Conservation (phyloP, 257 asterid genomes). For the Scutellaria minor region DNA sequence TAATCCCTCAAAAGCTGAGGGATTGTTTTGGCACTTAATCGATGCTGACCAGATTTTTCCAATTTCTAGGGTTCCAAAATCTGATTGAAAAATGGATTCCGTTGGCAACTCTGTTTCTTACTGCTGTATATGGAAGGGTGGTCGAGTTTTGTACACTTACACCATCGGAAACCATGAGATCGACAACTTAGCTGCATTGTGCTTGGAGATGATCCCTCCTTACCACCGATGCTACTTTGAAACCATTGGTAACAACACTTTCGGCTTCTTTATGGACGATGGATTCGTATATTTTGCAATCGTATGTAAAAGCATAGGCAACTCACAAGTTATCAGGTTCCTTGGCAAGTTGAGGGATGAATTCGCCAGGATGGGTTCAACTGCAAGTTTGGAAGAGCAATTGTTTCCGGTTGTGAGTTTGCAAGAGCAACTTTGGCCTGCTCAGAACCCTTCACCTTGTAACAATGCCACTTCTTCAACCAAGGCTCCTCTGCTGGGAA, state of each 20-base stretch:
- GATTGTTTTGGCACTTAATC: constrained; percentile 33
- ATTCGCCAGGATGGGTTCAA: constrained; percentile 50
- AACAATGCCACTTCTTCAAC: constrained; percentile 46
- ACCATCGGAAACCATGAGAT: constrained; percentile 53
- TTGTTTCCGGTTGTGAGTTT: constrained; percentile 54
- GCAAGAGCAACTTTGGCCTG: too few relatives aligned
- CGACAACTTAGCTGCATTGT: constrained; percentile 60
- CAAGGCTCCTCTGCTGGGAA: constrained; percentile 71
- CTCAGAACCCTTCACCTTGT: constrained; percentile 37
- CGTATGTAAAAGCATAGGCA: constrained; percentile 51
- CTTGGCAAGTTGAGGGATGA: constrained; percentile 62
- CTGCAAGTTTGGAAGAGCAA: constrained; percentile 41
- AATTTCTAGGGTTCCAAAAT: constrained; percentile 19
- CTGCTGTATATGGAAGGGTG: constrained; percentile 72
- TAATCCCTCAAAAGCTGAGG: background rate
- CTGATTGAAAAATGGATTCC: constrained; percentile 37
- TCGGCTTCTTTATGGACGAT: constrained; percentile 63
- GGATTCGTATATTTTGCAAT: constrained; percentile 63
- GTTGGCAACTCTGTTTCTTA: constrained; percentile 47
- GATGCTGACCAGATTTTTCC: constrained; percentile 9
- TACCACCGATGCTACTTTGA: constrained; percentile 76
- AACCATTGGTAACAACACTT: constrained; percentile 51
- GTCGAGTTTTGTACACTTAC: constrained; percentile 51
- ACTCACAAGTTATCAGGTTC: constrained; percentile 48
- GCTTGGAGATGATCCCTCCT: constrained; percentile 74